phyloP scores from a whole-genome alignment of 768 basidiomycete genomes.

The Termitomyces sp. region DNA sequence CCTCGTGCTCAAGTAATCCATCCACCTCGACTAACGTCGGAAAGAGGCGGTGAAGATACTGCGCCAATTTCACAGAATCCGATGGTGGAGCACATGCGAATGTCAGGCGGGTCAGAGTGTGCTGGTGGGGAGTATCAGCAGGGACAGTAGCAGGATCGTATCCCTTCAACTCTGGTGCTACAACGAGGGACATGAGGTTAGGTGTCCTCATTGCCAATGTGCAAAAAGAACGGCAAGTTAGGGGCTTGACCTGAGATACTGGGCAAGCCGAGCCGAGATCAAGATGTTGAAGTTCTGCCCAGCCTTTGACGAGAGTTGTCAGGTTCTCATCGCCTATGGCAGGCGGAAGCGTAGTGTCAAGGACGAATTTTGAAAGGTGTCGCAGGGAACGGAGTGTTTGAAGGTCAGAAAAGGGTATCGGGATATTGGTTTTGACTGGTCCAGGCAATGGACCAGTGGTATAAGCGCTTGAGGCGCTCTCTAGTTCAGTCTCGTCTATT shows the following conservation, averaged over 20 bases:
- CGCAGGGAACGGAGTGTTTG: conserved; percentile 27
- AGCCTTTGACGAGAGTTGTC: conserved; percentile 32
- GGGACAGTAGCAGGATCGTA: background rate
- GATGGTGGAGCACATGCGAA: conserved; percentile 26
- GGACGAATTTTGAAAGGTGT: conserved; percentile 26
- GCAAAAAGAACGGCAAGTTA: conserved; percentile 23
- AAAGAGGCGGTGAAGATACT: conserved; percentile 29
- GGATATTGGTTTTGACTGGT: conserved; percentile 10
- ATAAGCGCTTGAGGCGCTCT: conserved; percentile 13
- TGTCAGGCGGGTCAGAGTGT: conserved; percentile 26
- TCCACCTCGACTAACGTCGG: conserved; percentile 30
- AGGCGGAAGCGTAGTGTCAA: conserved; percentile 35
- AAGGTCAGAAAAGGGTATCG: conserved; percentile 26
- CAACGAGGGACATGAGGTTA: conserved; percentile 22
- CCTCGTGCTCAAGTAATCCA: conserved; percentile 26
- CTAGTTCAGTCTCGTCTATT: conserved; percentile 23
- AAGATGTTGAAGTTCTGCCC: conserved; percentile 38
- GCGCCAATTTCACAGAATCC: conserved; percentile 20
- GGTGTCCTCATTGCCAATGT: conserved; percentile 20
- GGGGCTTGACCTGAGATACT: conserved; percentile 11
- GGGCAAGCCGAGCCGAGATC: conserved; percentile 29
- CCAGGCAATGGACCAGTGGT: conserved; percentile 1
- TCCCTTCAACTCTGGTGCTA: conserved; percentile 21
- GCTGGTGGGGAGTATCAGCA: conserved; percentile 11
- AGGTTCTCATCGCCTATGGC: conserved; percentile 32